These are phyloP conservation scores for Sclerotinia nivalis DNA, from an alignment of 2,329 filamentous ascomycete species.

Conservation along the genomic window DNA sequence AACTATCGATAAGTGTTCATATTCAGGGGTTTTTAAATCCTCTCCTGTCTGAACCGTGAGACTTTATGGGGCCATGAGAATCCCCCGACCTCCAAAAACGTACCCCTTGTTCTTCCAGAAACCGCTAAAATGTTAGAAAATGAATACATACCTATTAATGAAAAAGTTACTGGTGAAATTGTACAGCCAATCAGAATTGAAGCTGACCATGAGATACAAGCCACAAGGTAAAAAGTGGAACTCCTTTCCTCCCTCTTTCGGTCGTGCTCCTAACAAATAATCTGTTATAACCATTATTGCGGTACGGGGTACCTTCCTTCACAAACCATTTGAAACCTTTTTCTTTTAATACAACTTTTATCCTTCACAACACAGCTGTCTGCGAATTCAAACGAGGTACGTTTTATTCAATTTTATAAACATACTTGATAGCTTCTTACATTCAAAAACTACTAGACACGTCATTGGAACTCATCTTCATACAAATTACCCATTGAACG, in stretches of 20 bases:
- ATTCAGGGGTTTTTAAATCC: not conserved
- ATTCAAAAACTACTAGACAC: slow-evolving; percentile 6
- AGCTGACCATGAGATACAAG: not conserved
- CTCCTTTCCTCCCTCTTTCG: slow-evolving; percentile 10
- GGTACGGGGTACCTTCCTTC: too few species aligned
- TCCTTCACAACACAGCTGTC: not conserved
- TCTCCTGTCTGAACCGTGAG: not conserved
- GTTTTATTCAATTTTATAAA: not conserved
- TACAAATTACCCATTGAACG: not conserved
- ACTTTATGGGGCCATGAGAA: not conserved
- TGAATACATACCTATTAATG: slow-evolving; percentile 7
- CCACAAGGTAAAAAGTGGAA: slow-evolving; percentile 1
- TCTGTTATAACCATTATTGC: not conserved
- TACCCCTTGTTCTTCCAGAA: not conserved
- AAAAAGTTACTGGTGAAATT: not conserved
- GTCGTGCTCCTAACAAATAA: slow-evolving; percentile 2
- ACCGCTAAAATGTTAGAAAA: not conserved
- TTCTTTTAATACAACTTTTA: not conserved
- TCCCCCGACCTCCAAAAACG: not conserved
- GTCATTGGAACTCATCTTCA: not conserved
- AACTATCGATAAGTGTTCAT: not conserved
- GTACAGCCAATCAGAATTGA: not conserved
- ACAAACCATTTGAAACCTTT: not conserved
- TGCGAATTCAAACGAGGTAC: not conserved
- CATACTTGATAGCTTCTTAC: not conserved